These are phyloP conservation scores for Monosporascus sp. DNA, from an alignment of 2,329 filamentous ascomycete species.

Conservation along the genomic window DNA sequence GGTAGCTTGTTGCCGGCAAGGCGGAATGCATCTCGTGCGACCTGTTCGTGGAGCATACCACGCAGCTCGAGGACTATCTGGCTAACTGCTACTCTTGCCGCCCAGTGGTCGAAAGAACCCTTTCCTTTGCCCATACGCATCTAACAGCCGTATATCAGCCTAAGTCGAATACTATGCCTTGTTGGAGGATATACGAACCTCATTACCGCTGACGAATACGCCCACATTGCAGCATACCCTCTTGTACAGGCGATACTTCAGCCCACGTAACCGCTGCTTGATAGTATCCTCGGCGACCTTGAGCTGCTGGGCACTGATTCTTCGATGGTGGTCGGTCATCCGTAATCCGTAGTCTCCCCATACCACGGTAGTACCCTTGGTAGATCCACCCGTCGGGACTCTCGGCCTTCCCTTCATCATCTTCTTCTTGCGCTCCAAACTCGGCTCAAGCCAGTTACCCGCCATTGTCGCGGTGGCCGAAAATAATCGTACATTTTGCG, in stretches of 20 bases:
- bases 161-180: neutral
- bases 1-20: constrained; percentile 93
- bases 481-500: constrained; percentile 58
- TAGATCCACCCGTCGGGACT: constrained; percentile 84
- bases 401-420: constrained; percentile 89
- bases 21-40: constrained; percentile 88
- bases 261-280: constrained; percentile 77
- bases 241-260: constrained; percentile 90
- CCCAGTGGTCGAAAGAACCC: constrained; percentile 96
- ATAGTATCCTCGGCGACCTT: constrained; percentile 93
- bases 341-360: constrained; percentile 96
- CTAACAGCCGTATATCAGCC: constrained; percentile 31
- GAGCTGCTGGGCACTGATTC: constrained; percentile 80
- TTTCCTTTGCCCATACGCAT: constrained; percentile 99
- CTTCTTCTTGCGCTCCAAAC: constrained; percentile 68
- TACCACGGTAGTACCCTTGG: constrained; percentile 87
- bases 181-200: constrained; percentile 45
- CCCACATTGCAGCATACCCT: constrained; percentile 88
- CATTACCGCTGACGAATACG: constrained; percentile 92
- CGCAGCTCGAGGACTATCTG: constrained; percentile 90
- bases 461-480: constrained; percentile 58
- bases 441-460: constrained; percentile 79
- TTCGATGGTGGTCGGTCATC: constrained; percentile 87
- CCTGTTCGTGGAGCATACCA: constrained; percentile 88
- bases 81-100: constrained; percentile 80